Evolutionary conservation across 2,329 filamentous ascomycete species (phyloP), one percentile per base, ranked within the genome.

Genomic region (Pestalotiopsis sp.): DNA sequence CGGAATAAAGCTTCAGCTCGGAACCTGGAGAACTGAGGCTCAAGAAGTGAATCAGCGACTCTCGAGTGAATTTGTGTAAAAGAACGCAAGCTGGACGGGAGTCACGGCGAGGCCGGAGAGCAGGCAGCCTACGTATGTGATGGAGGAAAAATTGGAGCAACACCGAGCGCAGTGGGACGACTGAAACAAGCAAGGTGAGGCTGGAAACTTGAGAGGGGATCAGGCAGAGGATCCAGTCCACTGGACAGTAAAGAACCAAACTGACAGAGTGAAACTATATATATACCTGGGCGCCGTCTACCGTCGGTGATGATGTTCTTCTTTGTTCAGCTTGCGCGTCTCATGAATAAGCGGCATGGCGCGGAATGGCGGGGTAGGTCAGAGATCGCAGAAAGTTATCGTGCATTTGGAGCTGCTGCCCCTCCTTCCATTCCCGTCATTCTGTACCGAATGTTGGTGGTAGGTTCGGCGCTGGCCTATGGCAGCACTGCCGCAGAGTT

Each of bases 261-360:
- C 24, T 4, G 10, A 10, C 26, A 58, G 56, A 58, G 10, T 20
- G 56, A 58, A 35, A 13, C 22, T 10, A 58, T 26, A n/a, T 10
- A 58, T 26, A n/a, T 58, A 20, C 26, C 56, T 61, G 14, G 30
- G 58, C 58, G 58, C 17, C 58, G 58, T 61, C 58, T 61, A 61
- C 58, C 30, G 58, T 61, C 58, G 58, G 58, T n/a, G 30, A 52
- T 52, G 26, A n/a, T 11, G 13, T 7, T 39, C n/a, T 35, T 35
- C 58, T 35, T 26, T 39, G 26, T 61, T 35, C 10, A 35, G 58
- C 58, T 61, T 61, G 58, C 58, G 58, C 58, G 58, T 58, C 44
- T 58, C 56, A 26, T 58, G 56, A 26, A 26, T 58, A 35, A 35
- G 24, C 58, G 35, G 26, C 58, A 61, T 39, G 24, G n/a, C 58